Conservation (phyloP, 139 green algal species). For the Chlamydomonas asymmetrica region DNA sequence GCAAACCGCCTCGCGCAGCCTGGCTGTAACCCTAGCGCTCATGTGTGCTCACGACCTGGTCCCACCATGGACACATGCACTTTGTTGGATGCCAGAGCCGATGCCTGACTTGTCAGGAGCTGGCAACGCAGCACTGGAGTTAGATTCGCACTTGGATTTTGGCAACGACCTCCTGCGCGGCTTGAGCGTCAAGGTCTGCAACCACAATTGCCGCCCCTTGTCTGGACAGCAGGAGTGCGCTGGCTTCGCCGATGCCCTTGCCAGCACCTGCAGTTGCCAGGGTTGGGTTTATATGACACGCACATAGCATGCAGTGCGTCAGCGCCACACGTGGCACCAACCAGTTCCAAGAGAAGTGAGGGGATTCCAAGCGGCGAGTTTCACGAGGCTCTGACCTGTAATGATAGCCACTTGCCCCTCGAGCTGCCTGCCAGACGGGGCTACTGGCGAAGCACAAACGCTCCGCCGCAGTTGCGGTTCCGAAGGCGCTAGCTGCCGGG, state of each 20-base stretch:
- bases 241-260: conserved; percentile 73
- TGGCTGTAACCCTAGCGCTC: too few species aligned
- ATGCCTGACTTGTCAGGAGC: too few species aligned
- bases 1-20: too few species aligned
- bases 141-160: too few species aligned
- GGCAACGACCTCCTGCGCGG: conserved; percentile 49
- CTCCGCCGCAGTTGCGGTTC: background rate
- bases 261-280: conserved; percentile 51
- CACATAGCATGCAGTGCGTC: background rate
- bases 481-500: background rate
- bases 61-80: too few species aligned
- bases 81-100: too few species aligned
- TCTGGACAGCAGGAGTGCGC: conserved; percentile 67
- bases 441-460: background rate
- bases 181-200: conserved; percentile 68
- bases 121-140: too few species aligned
- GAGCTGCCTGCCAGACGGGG: conserved; percentile 19
- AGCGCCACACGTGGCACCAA: background rate
- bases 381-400: conserved; percentile 59
- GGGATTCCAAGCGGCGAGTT: background rate
- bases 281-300: background rate
- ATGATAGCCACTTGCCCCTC: conserved; percentile 72
- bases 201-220: conserved; percentile 72
- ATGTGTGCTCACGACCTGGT: too few species aligned
- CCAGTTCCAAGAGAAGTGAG: background rate